Base-by-base conservation (phyloP, 2,329 filamentous ascomycete species). In the Diplocarpon mali region DNA sequence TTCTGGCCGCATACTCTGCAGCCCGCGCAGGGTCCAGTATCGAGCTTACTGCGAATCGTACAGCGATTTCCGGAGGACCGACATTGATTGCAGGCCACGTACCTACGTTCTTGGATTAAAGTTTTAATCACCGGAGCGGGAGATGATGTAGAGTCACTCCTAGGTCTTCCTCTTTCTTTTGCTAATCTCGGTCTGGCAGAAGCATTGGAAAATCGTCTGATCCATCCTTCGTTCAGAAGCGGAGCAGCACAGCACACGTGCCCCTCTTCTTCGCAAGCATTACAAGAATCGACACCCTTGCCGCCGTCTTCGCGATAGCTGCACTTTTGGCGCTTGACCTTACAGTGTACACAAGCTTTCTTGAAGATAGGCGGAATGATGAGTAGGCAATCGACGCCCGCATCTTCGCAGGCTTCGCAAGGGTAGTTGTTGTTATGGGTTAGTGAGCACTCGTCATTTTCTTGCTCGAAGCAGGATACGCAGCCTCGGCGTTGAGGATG, bases 401-500 rank as follows among this genome's bases (percentile, higher is more conserved):
- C 49, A 29, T 60, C 57, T 3, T 51, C 38, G 29, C 58, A 60
- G 11, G 43, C 45, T 15, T 48, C 43, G 42, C 58, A 60, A 1
- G 57, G 58, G 32, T 53, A 60, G 6, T 48, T 30, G 6, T 10
- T 29, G n/a, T 53, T 31, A 5, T 53, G 30, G 20, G 60, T 53
- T 3, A 60, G 52, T 10, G 51, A 49, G 24, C 57, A 60, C 15
- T 48, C 44, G 24, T 60, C 52, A 24, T 54, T 46, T 13, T 51
- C 50, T 2, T 42, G 20, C 3, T 46, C 38, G 30, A 59, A 57
- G 41, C 57, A 60, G 10, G 48, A 31, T 44, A 53, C 59, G 39
- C 57, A 60, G 9, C 56, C 56, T n/a, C 50, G 44, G 11, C 45
- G 50, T 30, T 59, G 55, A 11, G 51, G 57, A 32, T 56, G 49